Evolutionary conservation across 148 eudicot genomes (phyloP).

Genomic region (Agrostemma githago): DNA sequence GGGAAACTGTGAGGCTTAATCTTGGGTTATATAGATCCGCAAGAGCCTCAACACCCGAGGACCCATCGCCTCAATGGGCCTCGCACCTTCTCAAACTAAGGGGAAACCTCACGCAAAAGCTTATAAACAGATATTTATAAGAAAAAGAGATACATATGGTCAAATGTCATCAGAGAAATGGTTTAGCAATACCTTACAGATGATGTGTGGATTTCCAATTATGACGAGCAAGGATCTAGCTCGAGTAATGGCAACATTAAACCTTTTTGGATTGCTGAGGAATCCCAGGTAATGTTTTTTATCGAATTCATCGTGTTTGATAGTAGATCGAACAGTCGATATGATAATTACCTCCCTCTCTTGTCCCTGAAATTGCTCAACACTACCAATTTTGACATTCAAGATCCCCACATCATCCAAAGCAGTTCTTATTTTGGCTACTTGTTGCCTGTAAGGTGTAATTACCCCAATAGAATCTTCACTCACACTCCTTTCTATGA

Average conservation of each 20-base stretch:
- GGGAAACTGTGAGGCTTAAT: not conserved
- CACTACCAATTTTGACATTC: conserved; percentile 78
- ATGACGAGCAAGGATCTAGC: conserved; percentile 84
- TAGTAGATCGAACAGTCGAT: conserved; percentile 89
- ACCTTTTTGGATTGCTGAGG: conserved; percentile 85
- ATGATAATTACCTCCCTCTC: conserved; percentile 72
- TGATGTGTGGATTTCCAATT: conserved; percentile 89
- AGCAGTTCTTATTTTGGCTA: conserved; percentile 55
- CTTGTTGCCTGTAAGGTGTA: conserved; percentile 92
- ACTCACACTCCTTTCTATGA: conserved; percentile 33
- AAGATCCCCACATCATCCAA: conserved; percentile 42
- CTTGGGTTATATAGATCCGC: not conserved
- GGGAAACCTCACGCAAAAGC: conserved; percentile 7
- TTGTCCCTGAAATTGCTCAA: conserved; percentile 96
- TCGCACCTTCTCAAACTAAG: not conserved
- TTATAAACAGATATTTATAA: not conserved
- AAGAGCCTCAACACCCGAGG: no score
- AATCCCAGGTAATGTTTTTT: conserved; percentile 68
- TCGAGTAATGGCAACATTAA: conserved; percentile 89
- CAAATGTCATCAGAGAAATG: not conserved
- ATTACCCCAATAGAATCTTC: conserved; percentile 78
- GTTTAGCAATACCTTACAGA: conserved; percentile 57
- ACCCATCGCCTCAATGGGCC: no score
- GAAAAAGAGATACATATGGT: not conserved
- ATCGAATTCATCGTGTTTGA: conserved; percentile 80